Evolutionary conservation across 768 basidiomycete genomes (phyloP), one percentile per base, ranked within the genome.

Genomic region (Naganishia randhawae): DNA sequence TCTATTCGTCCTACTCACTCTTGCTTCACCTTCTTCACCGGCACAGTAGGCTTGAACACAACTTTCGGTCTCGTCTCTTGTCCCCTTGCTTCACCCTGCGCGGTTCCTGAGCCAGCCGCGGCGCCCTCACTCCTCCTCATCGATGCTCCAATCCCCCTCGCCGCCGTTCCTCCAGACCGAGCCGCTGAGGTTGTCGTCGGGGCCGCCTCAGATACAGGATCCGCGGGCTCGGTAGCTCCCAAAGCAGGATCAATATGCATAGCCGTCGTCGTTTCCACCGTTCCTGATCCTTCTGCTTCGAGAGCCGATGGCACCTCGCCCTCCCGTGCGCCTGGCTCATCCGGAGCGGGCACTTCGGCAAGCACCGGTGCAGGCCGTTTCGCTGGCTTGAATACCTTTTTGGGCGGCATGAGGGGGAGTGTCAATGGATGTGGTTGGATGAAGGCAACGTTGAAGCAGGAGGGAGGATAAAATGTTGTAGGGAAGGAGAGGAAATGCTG

Each of bases 1-100:
- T 41, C 55, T 39, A 22, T 14, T 3, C 33, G 35, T 0, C 13
- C 8, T 1, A 67, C 69, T 53, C 48, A 70, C 69, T 70, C 69
- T 33, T 54, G 42, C 27, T 70, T 70, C 22, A 67, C 55, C 69
- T 63, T 66, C 27, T 45, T 42, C 14, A 65, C 41, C 41, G 63
- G 65, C 17, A 70, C 50, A 32, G 35, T 63, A n/a, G 69, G 69
- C 25, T 67, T 70, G 41, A 70, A 70, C 41, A 66, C 65, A 48
- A 70, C 62, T 50, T 55, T 70, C 32, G 69, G 69, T 27, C 54
- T 70, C 19, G 65, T 31, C n/a, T 64, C 63, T 29, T 39, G 53
- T 35, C 8, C 48, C 25, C 19, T 33, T 27, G 65, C 25, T 33
- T 10, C 63, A 48, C 10, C 27, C 41, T 27, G 39, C 31, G 14